Evolutionary conservation across 805 yeast genomes (phyloP).

Genomic region (Saturnispora halmiae): DNA sequence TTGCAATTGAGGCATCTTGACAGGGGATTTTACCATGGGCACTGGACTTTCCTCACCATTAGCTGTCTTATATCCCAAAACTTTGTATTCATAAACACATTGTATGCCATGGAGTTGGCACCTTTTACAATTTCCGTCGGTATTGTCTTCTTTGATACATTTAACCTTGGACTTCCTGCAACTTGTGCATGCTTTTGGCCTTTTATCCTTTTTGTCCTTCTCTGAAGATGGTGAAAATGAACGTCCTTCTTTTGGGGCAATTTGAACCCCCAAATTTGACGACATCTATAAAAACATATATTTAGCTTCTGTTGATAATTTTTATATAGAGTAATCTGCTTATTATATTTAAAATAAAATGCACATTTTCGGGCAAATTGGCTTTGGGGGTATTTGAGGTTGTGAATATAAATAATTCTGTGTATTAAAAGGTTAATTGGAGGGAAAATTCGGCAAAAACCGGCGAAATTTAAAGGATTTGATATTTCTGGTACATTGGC

Average conservation of each 20-base stretch:
- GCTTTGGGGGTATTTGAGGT: no score
- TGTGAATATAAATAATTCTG: no score
- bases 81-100: constrained; percentile 49
- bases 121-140: constrained; percentile 48
- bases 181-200: constrained; percentile 47
- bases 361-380: no score
- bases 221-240: not conserved
- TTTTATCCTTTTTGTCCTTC: constrained; percentile 1
- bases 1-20: no score
- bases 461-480: no score
- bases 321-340: no score
- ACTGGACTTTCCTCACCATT: constrained; percentile 17
- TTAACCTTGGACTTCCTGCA: constrained; percentile 57
- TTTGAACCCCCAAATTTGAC: not conserved
- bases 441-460: no score
- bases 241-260: not conserved
- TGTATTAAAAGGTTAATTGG: no score
- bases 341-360: no score
- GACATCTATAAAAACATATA: not conserved
- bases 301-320: not conserved
- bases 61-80: constrained; percentile 35
- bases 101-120: constrained; percentile 43
- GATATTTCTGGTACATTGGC: no score
- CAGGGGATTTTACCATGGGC: not conserved
- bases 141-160: constrained; percentile 40